phyloP scores from a whole-genome alignment of 306 rosid genomes.

The Malus sylvestris region DNA sequence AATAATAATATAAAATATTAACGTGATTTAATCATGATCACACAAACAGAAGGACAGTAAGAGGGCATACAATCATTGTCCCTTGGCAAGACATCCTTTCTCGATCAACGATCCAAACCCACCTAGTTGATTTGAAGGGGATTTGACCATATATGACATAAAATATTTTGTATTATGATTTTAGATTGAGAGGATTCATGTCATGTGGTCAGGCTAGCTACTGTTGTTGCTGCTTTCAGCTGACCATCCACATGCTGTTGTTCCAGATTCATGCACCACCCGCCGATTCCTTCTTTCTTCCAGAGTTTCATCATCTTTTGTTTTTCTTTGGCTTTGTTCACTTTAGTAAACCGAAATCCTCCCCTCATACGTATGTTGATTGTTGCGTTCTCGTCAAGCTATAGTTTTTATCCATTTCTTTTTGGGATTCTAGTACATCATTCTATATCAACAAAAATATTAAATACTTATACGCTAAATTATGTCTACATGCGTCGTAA shows the following conservation, averaged over 20 bases:
- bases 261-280: not conserved
- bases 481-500: no score
- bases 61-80: no score
- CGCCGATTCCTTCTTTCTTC: not conserved
- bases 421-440: no score
- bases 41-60: no score
- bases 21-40: no score
- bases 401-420: no score
- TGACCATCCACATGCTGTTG: conserved; percentile 4
- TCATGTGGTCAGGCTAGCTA: conserved; percentile 12
- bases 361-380: no score
- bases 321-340: not conserved
- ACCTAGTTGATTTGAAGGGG: not conserved
- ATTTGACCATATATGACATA: not conserved
- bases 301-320: not conserved
- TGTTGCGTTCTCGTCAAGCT: no score
- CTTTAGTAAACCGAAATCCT: not conserved
- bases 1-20: no score
- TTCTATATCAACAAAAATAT: no score
- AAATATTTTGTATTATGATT: not conserved
- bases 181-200: not conserved
- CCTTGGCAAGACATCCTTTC: not conserved
- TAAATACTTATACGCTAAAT: no score
- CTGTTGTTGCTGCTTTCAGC: not conserved
- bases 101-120: no score